These are phyloP conservation scores for Mrakia frigida DNA, from an alignment of 768 basidiomycete species.

Conservation along the genomic window DNA sequence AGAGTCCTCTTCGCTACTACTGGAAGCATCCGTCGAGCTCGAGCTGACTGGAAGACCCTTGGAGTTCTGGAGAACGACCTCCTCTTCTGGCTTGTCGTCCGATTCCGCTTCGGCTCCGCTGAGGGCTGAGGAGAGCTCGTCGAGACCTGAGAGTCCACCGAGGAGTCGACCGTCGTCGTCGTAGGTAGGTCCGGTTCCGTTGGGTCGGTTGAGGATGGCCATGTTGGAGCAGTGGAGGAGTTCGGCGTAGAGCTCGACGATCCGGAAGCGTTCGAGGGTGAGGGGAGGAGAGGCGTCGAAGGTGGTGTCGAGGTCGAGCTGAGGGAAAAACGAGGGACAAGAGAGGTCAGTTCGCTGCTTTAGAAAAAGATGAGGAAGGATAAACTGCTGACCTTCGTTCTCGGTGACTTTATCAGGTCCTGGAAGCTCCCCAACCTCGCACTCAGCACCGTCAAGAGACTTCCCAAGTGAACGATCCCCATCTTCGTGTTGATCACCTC, in stretches of 20 bases:
- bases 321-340: not conserved
- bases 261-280: conserved; percentile 90
- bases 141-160: conserved; percentile 78
- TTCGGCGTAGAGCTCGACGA: conserved; percentile 94
- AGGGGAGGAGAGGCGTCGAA: conserved; percentile 53
- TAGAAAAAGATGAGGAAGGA: conserved; percentile 15
- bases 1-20: not conserved
- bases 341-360: not conserved
- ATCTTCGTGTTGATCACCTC: conserved; percentile 37
- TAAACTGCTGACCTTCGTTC: conserved; percentile 60
- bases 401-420: conserved; percentile 61
- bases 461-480: conserved; percentile 75
- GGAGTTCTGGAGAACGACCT: conserved; percentile 15
- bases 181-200: conserved; percentile 65
- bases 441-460: conserved; percentile 68
- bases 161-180: conserved; percentile 75
- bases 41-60: conserved; percentile 27
- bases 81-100: conserved; percentile 27
- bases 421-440: conserved; percentile 65
- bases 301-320: not conserved
- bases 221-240: conserved; percentile 97
- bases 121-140: conserved; percentile 80
- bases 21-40: conserved; percentile 1
- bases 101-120: conserved; percentile 51
- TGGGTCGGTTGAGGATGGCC: conserved; percentile 80